phyloP scores from a whole-genome alignment of 2,329 filamentous ascomycete species.

The Ophiostoma angusticollis region DNA sequence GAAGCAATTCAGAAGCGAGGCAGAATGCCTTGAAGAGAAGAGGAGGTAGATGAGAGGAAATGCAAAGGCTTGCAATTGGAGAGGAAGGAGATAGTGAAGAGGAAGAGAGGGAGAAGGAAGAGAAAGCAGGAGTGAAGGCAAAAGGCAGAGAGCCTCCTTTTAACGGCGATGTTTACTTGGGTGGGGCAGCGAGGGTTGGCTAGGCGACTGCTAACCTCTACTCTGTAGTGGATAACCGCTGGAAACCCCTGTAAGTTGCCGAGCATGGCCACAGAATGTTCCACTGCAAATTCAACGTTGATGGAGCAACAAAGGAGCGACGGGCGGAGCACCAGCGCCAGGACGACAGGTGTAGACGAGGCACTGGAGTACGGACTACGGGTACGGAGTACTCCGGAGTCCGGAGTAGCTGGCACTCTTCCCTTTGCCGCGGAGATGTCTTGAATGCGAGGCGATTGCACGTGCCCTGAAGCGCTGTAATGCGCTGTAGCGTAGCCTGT shows the following conservation, averaged over 20 bases:
- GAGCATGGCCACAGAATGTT: no score
- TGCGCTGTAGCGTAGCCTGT: no score
- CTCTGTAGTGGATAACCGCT: background rate
- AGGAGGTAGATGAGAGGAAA: slow-evolving; percentile 9
- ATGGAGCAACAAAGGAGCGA: slow-evolving; percentile 11
- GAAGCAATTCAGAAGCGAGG: slow-evolving; percentile 21
- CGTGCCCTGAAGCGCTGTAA: no score
- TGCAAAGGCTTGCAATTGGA: slow-evolving; percentile 5
- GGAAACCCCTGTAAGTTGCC: background rate
- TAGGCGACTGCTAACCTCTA: slow-evolving; percentile 7
- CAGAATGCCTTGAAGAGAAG: slow-evolving; percentile 12
- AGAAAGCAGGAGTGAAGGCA: slow-evolving; percentile 9
- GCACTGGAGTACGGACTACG: background rate
- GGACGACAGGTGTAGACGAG: background rate
- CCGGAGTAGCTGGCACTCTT: no score
- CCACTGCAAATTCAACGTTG: slow-evolving; percentile 10
- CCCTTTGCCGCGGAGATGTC: no score
- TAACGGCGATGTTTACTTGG: slow-evolving; percentile 15
- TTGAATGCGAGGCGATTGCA: no score
- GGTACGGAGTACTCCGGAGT: no score
- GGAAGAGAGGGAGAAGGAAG: slow-evolving; percentile 16
- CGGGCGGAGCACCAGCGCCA: slow-evolving; percentile 1
- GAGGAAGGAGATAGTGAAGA: slow-evolving; percentile 11
- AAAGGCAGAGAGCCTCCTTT: slow-evolving; percentile 11
- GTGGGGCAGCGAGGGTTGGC: slow-evolving; percentile 5